Percentiles rank a stretch among this genome's conserved stretches.
These are phyloP conservation scores for Fistulifera pelliculosa DNA, from an alignment of 108 stramenopile species.

Conservation along the genomic window DNA sequence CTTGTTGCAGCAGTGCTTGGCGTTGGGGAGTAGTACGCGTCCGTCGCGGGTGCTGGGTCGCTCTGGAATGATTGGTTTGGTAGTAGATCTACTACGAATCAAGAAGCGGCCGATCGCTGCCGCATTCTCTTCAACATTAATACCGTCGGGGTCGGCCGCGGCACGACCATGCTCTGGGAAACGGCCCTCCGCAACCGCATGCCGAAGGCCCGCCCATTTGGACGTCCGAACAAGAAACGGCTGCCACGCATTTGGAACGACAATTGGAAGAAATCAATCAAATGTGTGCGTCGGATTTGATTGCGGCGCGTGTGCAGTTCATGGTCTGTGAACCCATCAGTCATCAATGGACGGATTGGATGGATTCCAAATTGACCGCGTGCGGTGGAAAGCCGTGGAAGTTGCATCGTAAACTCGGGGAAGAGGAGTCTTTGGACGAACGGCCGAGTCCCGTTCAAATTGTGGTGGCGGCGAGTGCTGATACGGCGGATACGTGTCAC, in stretches of 20 bases:
- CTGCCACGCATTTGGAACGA: slow-evolving; percentile 70
- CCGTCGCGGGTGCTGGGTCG: slow-evolving; percentile 41
- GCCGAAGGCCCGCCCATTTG: slow-evolving; percentile 58
- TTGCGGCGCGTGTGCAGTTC: slow-evolving; percentile 75
- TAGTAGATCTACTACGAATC: slow-evolving; percentile 1
- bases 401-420: slow-evolving; percentile 16
- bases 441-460: slow-evolving; percentile 79
- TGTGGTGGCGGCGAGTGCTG: slow-evolving; percentile 67
- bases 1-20: slow-evolving; percentile 69
- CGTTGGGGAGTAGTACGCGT: slow-evolving; percentile 61
- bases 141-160: slow-evolving; percentile 74
- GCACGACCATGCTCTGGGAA: slow-evolving; percentile 82
- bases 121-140: slow-evolving; percentile 77
- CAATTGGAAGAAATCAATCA: slow-evolving; percentile 77
- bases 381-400: slow-evolving; percentile 68
- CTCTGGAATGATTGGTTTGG: slow-evolving; percentile 73
- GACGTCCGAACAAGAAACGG: slow-evolving; percentile 80
- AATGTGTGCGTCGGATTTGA: slow-evolving; percentile 76
- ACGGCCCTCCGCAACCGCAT: slow-evolving; percentile 53
- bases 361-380: slow-evolving; percentile 62
- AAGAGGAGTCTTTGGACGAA: slow-evolving; percentile 51
- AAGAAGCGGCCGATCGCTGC: slow-evolving; percentile 50
- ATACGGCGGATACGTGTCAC: slow-evolving; percentile 77
- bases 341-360: slow-evolving; percentile 81
- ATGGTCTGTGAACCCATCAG: slow-evolving; percentile 81